These are phyloP conservation scores for Cerioporus squamosus DNA, from an alignment of 1,284 basidiomycete genomes.

Conservation along the genomic window DNA sequence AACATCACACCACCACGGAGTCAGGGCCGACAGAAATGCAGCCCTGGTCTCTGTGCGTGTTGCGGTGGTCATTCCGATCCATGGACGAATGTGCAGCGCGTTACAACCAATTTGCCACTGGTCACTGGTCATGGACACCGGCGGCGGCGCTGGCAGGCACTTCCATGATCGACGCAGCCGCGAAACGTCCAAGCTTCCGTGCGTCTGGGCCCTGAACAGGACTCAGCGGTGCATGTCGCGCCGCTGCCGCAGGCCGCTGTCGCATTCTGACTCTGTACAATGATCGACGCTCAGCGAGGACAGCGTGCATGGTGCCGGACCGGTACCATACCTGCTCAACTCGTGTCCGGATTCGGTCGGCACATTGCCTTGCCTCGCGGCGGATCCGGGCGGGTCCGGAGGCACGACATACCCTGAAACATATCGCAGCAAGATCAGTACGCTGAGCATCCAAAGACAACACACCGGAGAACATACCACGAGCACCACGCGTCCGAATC, in stretches of 20 bases:
- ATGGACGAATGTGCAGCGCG: neutral
- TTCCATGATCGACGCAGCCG: conserved; percentile 3
- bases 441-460: neutral
- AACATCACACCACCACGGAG: conserved; percentile 5
- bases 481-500: neutral
- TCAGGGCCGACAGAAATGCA: neutral
- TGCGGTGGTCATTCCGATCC: neutral
- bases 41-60: neutral
- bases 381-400: neutral
- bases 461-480: neutral
- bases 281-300: conserved; percentile 1
- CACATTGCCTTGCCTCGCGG: neutral
- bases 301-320: neutral
- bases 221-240: neutral
- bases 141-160: neutral
- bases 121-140: neutral
- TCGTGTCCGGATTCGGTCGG: neutral
- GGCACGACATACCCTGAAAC: neutral
- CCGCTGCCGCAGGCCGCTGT: neutral
- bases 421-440: neutral
- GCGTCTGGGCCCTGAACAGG: neutral
- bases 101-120: neutral
- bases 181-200: conserved; percentile 4
- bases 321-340: neutral
- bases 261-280: neutral